phyloP scores from a whole-genome alignment of 2,329 filamentous ascomycete genomes.

The Neopestalotiopsis clavispora region DNA sequence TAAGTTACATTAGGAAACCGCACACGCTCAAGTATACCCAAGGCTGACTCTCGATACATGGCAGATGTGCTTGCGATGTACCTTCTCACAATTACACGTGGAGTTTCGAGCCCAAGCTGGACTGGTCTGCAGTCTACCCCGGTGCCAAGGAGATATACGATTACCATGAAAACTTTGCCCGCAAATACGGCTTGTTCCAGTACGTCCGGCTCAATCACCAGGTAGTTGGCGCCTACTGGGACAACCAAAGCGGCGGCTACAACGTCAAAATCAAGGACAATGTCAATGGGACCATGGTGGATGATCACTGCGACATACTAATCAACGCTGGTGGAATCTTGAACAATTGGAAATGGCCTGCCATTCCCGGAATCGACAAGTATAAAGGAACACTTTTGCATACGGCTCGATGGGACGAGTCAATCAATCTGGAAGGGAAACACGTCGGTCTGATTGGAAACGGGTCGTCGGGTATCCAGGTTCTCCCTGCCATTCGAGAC shows the following conservation, averaged over 20 bases:
- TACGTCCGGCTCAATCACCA: conserved; percentile 34
- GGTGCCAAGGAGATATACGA: conserved; percentile 45
- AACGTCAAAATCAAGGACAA: conserved; percentile 39
- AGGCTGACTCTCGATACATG: not conserved
- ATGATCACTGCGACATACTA: conserved; percentile 8
- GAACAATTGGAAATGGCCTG: conserved; percentile 56
- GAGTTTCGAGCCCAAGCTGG: conserved; percentile 51
- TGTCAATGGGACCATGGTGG: conserved; percentile 35
- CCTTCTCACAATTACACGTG: conserved; percentile 57
- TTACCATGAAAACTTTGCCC: conserved; percentile 46
- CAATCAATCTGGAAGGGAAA: conserved; percentile 41
- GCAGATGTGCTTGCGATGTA: conserved; percentile 52
- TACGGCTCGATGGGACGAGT: conserved; percentile 48
- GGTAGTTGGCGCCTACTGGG: conserved; percentile 11
- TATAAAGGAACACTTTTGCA: conserved; percentile 52
- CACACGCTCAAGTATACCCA: too few relatives aligned
- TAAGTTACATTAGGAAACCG: conserved; percentile 22
- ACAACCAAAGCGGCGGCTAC: conserved; percentile 31
- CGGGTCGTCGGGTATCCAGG: conserved; percentile 47
- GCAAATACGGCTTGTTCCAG: conserved; percentile 36
- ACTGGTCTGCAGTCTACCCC: conserved; percentile 48
- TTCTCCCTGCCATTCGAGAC: conserved; percentile 51
- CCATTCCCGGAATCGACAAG: conserved; percentile 47
- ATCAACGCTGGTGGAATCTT: conserved; percentile 53
- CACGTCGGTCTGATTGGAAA: conserved; percentile 50